Evolutionary conservation across 2,329 filamentous ascomycete species (phyloP), one percentile per base, ranked within the genome.

Genomic region (Chaetomium sp.): DNA sequence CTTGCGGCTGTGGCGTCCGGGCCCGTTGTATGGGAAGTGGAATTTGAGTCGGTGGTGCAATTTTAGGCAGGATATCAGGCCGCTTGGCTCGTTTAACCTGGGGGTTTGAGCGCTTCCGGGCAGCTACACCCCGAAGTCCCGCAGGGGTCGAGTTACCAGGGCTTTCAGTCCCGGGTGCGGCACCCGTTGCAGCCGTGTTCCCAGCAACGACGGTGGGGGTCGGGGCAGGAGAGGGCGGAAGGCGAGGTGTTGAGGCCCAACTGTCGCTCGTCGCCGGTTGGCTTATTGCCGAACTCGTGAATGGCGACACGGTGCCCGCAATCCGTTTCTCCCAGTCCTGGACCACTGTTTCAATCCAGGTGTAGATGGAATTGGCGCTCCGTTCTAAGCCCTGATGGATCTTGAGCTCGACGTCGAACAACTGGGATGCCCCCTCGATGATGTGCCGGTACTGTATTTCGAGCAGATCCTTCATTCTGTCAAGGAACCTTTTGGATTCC

Each of bases 341-440:
- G 19, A 64, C 58, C 0, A 64, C 60, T 1, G 59, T 62, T 48
- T 64, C 62, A n/a, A 64, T 62, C 62, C 62, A 64, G 49, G 14
- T 62, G 53, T 63, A 64, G 44, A 64, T 60, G 11, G 62, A 60
- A 32, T 50, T 36, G 1, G 57, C 58, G 51, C 61, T 64, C 48
- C 56, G 57, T 42, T 64, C 61, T 10, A 64, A 53, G 1, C 62
- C 62, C 41, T 64, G 62, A 35, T 51, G 60, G 27, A 64, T 61
- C 46, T 63, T 64, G 45, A 59, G 36, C 5, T 64, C 61, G 6
- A 62, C 51, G 32, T 61, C 55, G n/a, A 50, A 41, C 2, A 54
- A 27, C 4, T 58, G 52, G 9, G 12, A 55, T 5, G 60, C 50
- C 19, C 59, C 62, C 32, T 61, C 59, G 2, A 64, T 59, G 12